Conservation (phyloP, 2,329 filamentous ascomycete genomes). For the Ascochyta koolunga region DNA sequence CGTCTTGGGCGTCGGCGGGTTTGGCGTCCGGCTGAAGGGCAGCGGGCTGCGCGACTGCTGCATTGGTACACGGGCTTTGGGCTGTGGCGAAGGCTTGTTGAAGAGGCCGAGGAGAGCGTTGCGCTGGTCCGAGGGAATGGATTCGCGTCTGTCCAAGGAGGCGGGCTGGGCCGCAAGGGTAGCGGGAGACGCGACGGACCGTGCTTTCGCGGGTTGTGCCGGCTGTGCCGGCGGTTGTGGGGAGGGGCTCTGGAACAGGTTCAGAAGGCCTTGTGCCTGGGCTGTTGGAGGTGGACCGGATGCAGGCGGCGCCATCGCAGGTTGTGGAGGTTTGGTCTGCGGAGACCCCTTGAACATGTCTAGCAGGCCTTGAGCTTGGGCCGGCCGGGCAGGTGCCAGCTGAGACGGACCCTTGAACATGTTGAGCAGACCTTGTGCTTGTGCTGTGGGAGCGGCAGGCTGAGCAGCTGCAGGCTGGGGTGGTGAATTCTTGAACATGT, state of each 20-base stretch:
- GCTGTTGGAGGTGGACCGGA: constrained; percentile 2
- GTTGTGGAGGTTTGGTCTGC: constrained; percentile 1
- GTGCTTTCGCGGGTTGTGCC: background rate
- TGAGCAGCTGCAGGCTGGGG: constrained; percentile 9
- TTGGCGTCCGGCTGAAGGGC: constrained; percentile 25
- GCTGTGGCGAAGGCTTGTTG: constrained; percentile 30
- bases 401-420: constrained; percentile 24
- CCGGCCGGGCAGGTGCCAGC: constrained; percentile 8
- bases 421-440: constrained; percentile 27
- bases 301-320: constrained; percentile 17
- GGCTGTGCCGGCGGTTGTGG: constrained; percentile 5
- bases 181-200: constrained; percentile 1
- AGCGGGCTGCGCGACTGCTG: constrained; percentile 27
- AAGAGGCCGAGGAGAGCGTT: constrained; percentile 47
- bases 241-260: constrained; percentile 17
- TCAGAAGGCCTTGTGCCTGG: constrained; percentile 17
- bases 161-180: constrained; percentile 8
- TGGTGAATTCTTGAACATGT: constrained; percentile 24
- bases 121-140: constrained; percentile 40
- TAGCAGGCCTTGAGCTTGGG: constrained; percentile 29
- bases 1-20: constrained; percentile 39
- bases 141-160: constrained; percentile 36
- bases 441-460: constrained; percentile 17
- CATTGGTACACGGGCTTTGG: constrained; percentile 18
- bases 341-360: constrained; percentile 26